Evolutionary conservation across 768 basidiomycete genomes (phyloP).

Genomic region (Sarcomyxa edulis): DNA sequence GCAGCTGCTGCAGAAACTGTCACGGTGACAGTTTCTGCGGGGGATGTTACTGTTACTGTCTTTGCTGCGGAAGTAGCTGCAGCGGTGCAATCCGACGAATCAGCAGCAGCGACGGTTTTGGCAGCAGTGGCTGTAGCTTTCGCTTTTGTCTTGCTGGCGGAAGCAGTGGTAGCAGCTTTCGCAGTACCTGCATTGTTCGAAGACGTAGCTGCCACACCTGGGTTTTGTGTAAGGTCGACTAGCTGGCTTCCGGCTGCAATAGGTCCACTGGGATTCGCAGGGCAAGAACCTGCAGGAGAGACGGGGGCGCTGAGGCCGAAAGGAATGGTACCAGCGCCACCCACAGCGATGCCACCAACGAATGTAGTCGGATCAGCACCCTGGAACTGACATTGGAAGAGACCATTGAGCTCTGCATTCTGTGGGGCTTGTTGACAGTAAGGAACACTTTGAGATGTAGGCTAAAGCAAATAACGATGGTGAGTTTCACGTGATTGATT

Average conservation of each 20-base stretch:
- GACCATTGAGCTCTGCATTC: constrained; percentile 47
- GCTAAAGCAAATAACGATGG: constrained; percentile 19
- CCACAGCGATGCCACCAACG: constrained; percentile 36
- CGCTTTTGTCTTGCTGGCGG: constrained; percentile 7
- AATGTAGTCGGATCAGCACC: constrained; percentile 39
- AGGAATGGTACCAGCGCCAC: constrained; percentile 46
- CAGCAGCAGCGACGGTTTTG: constrained; percentile 2
- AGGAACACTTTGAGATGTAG: constrained; percentile 34
- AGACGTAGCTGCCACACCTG: constrained; percentile 20
- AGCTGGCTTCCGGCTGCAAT: constrained; percentile 46
- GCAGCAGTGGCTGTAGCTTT: constrained; percentile 3
- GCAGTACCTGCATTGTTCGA: constrained; percentile 5
- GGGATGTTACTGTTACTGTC: constrained; percentile 1
- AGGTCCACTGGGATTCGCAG: constrained; percentile 40
- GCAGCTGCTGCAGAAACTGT: constrained; percentile 1
- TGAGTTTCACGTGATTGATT: not conserved
- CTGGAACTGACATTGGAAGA: constrained; percentile 56
- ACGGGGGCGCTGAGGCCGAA: constrained; percentile 36
- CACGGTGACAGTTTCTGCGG: constrained; percentile 1
- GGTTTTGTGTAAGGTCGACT: constrained; percentile 24
- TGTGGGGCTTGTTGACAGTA: constrained; percentile 52
- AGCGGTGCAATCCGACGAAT: not conserved
- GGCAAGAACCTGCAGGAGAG: constrained; percentile 45
- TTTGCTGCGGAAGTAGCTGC: constrained; percentile 1
- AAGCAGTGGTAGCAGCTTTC: constrained; percentile 12